Evolutionary conservation across 108 stramenopile species (phyloP).

Genomic region (Stephanodiscus triporus): DNA sequence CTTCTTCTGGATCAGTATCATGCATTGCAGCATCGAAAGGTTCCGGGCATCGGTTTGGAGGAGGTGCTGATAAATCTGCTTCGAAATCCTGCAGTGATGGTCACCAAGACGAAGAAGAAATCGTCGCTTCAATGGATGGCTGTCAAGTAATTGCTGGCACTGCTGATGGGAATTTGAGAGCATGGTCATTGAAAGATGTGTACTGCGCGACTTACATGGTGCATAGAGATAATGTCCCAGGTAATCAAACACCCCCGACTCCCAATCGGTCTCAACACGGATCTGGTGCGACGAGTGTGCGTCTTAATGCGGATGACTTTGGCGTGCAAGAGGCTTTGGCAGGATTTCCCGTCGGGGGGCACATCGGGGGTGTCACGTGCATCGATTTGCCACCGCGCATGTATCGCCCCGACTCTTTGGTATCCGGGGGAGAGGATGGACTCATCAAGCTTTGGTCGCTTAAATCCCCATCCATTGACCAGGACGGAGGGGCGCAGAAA

Average conservation of each 20-base stretch:
- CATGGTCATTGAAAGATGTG: constrained; percentile 84
- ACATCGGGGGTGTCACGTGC: constrained; percentile 84
- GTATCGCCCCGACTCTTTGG: constrained; percentile 81
- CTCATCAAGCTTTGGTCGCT: constrained; percentile 87
- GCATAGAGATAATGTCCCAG: constrained; percentile 11
- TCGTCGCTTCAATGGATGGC: constrained; percentile 76
- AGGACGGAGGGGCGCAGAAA: constrained; percentile 14
- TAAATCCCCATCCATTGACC: constrained; percentile 44
- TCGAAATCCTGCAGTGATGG: constrained; percentile 20
- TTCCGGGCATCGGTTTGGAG: constrained; percentile 45
- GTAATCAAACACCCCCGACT: constrained; percentile 11
- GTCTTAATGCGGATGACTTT: constrained; percentile 29
- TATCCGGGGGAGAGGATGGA: constrained; percentile 88
- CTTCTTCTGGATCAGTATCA: constrained; percentile 79
- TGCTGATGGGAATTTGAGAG: constrained; percentile 77
- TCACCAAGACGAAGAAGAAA: constrained; percentile 51
- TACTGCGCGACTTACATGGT: constrained; percentile 47
- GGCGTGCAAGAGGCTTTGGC: constrained; percentile 34
- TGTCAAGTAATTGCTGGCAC: constrained; percentile 81
- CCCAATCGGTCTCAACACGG: constrained; percentile 43
- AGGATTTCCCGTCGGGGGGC: constrained; percentile 54
- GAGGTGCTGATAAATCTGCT: constrained; percentile 24
- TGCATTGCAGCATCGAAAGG: constrained; percentile 74
- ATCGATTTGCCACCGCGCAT: constrained; percentile 83
- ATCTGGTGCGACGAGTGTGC: constrained; percentile 29